A percentile compares a stretch with the other conserved stretches of the same genome.
These are phyloP conservation scores for Monilinia vaccinii-corymbosi DNA, from an alignment of 2,329 filamentous ascomycete genomes.

Conservation along the genomic window DNA sequence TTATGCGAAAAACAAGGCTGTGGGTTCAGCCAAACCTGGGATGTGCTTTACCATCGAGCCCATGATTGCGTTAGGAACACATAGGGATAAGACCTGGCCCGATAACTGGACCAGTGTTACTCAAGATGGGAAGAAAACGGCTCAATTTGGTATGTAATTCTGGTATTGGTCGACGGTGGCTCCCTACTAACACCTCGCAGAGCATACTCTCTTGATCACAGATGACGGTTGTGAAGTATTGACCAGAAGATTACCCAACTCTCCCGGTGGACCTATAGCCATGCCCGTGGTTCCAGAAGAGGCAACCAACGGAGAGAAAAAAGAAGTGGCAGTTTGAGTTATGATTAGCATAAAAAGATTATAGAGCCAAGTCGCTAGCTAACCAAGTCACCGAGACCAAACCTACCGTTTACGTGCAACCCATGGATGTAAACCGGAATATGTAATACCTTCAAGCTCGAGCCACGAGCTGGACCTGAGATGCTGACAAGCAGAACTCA, in stretches of 20 bases:
- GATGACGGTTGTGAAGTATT: slow-evolving; percentile 74
- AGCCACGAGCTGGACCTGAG: not conserved
- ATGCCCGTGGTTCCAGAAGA: slow-evolving; percentile 17
- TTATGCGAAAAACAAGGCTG: slow-evolving; percentile 97
- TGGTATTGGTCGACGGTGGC: not conserved
- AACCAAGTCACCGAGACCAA: not conserved
- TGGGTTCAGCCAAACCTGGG: slow-evolving; percentile 85
- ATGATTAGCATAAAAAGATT: not conserved
- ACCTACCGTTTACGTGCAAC: not conserved
- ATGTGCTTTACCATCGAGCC: slow-evolving; percentile 99
- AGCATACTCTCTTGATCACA: slow-evolving; percentile 77
- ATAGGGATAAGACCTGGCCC: slow-evolving; percentile 92
- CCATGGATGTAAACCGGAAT: not conserved
- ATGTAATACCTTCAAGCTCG: not conserved
- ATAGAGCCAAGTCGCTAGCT: not conserved
- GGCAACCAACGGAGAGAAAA: slow-evolving; percentile 13
- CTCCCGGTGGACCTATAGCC: slow-evolving; percentile 63
- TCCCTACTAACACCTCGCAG: slow-evolving; percentile 33
- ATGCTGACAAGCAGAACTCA: not conserved
- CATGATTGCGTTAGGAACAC: slow-evolving; percentile 90
- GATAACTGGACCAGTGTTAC: slow-evolving; percentile 98
- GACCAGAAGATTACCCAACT: slow-evolving; percentile 54
- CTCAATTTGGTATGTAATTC: slow-evolving; percentile 69
- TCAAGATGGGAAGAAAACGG: slow-evolving; percentile 77
- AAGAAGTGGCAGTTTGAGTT: not conserved